These are phyloP conservation scores for Hypericum perforatum DNA, from an alignment of 345 rosid species.

Conservation along the genomic window DNA sequence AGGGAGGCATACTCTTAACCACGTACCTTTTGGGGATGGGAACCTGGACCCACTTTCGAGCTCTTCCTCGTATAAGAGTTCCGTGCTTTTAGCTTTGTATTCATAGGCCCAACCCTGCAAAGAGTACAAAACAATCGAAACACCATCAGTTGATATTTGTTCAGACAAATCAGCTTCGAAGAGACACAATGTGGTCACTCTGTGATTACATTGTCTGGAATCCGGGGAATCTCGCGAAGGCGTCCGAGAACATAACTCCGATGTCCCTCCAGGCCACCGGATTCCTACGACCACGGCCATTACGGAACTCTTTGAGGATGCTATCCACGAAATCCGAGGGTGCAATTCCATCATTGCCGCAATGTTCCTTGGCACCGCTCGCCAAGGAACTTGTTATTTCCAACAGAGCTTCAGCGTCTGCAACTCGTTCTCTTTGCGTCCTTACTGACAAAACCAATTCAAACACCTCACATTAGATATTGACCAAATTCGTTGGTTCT, in stretches of 20 bases:
- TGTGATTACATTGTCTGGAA: conserved; percentile 31
- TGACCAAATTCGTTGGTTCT: no score
- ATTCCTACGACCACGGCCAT: conserved; percentile 4
- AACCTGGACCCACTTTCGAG: no score
- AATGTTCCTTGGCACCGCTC: conserved; percentile 19
- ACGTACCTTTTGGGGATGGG: no score
- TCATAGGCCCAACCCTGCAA: no score
- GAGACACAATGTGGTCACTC: no score
- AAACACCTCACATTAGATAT: background rate
- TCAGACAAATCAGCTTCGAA: no score
- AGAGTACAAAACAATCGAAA: no score
- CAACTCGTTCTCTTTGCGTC: conserved; percentile 35
- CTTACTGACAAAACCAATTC: conserved; percentile 23
- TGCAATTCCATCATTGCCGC: conserved; percentile 16
- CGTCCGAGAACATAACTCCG: conserved; percentile 21
- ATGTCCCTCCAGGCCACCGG: conserved; percentile 24
- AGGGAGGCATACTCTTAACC: no score
- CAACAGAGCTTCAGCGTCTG: conserved; percentile 37
- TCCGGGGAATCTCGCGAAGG: conserved; percentile 18
- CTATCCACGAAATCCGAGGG: conserved; percentile 21
- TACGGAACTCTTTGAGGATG: conserved; percentile 19
- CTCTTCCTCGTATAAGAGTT: no score
- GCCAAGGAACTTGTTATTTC: conserved; percentile 22
- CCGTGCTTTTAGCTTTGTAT: no score
- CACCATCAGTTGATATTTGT: no score